Evolutionary conservation across 139 green algal species (phyloP), one percentile per base, ranked within the genome.

Genomic region (Eudorina sp.): DNA sequence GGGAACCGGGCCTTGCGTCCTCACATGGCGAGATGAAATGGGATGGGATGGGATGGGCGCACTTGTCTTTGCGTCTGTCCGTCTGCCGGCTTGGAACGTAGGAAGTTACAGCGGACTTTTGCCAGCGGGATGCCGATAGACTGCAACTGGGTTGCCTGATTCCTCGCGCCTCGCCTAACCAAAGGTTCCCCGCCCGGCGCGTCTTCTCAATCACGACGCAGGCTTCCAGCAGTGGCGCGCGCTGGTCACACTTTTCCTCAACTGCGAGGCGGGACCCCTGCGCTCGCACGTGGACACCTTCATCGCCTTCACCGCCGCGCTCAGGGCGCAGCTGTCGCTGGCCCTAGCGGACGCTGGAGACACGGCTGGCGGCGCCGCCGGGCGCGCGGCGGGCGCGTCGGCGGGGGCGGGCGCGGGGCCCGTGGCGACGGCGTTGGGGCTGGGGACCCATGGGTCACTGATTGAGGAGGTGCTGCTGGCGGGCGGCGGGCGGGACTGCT

Each of bases 161-260:
- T n/a, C n/a, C n/a, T n/a, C n/a, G n/a, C n/a, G n/a, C n/a, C n/a
- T n/a, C n/a, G n/a, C n/a, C n/a, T n/a, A n/a, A n/a, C n/a, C n/a
- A n/a, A n/a, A n/a, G n/a, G n/a, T n/a, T n/a, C n/a, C n/a, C n/a
- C n/a, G n/a, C n/a, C n/a, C n/a, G n/a, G n/a, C n/a, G n/a, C n/a
- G n/a, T n/a, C n/a, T n/a, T n/a, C n/a, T n/a, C n/a, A n/a, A n/a
- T n/a, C n/a, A n/a, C n/a, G n/a, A 2, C 45, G 0, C 38, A 86
- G 66, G 93, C 19, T 96, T 95, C 89, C 72, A 88, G 62, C 96
- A 98, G 89, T 98, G 96, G 96, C 96, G 96, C 84, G 80, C 89
- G 29, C 89, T 97, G 29, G 51, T 98, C 46, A 78, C 90, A 31
- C 89, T 98, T 68, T 46, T 97, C 74, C 91, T 98, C 19, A 82